Evolutionary conservation across 2,329 filamentous ascomycete genomes (phyloP), one percentile per base, ranked within the genome.

Genomic region (Lachnellula cervina): DNA sequence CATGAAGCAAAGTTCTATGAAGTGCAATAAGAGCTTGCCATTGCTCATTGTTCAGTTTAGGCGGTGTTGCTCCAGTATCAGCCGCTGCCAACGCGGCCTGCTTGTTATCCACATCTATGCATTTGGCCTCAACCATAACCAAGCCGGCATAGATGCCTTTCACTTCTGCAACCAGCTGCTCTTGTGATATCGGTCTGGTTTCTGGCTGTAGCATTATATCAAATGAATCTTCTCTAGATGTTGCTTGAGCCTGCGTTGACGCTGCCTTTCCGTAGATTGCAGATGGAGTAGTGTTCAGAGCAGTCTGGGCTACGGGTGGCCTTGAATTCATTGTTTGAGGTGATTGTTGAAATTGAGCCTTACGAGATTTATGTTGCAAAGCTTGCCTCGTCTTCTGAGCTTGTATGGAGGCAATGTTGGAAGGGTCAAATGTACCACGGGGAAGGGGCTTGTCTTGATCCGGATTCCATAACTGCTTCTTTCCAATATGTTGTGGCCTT

Each of bases 21-120:
- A 97, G 70, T 0, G 87, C 86, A 42, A 96, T 90, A 0, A 97
- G 71, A 0, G 89, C 87, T 61, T 95, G 88, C 87, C 89, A 96
- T 64, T 96, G 88, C 51, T 92, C 84, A 42, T 80, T 75, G 23
- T 76, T 83, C 0, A 86, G 69, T 16, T 76, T 75, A 0, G 70
- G 70, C 2, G 73, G 70, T 0, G 28, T 32, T 32, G 73, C 64
- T 2, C 74, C 69, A 0, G 61, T 55, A 56, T 73, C 73, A 9
- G 77, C 73, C 0, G 83, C 80, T 0, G 81, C 78, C 5, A 76
- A 73, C 19, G 75, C 71, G 5, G 76, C 75, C 64, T 86, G 81
- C 47, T 80, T 77, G 45, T 82, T 84, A 62, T 93, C 89, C 1
- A 95, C 86, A 52, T 95, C 87, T 0, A 95, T 92, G 64, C 93